phyloP scores from a whole-genome alignment of 2,329 filamentous ascomycete species.

The Whalleya microplaca region DNA sequence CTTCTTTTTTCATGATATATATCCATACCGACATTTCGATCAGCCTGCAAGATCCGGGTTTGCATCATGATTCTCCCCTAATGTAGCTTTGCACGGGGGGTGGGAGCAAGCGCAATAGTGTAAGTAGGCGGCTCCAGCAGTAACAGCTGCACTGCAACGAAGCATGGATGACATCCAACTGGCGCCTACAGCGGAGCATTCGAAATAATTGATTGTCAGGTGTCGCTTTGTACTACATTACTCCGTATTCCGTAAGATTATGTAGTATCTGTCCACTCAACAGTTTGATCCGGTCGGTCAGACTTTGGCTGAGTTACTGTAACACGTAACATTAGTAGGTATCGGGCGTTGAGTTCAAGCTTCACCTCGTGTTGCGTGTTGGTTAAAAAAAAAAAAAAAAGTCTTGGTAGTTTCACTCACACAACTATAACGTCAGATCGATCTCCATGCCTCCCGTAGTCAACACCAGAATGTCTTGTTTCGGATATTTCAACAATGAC shows the following conservation, averaged over 20 bases:
- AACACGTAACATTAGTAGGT: conserved; percentile 22
- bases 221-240: conserved; percentile 19
- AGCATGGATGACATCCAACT: conserved; percentile 3
- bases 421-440: conserved; percentile 16
- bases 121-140: not conserved
- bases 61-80: conserved; percentile 3
- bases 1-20: conserved; percentile 4
- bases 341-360: not conserved
- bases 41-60: conserved; percentile 17
- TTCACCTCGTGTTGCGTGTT: not conserved
- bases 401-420: conserved; percentile 19
- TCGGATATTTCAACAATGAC: conserved; percentile 19
- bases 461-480: not conserved
- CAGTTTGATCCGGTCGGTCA: conserved; percentile 13
- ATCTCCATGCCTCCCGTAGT: conserved; percentile 11
- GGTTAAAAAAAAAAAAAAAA: too few relatives aligned
- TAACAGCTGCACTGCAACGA: not conserved
- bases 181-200: conserved; percentile 24
- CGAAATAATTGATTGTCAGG: conserved; percentile 22
- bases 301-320: conserved; percentile 18
- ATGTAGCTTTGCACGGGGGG: not conserved
- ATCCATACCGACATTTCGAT: conserved; percentile 26
- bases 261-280: conserved; percentile 14
- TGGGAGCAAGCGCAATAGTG: not conserved
- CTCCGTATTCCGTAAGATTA: conserved; percentile 24